Conservation (phyloP, 1,284 basidiomycete species). For the Boletus semigastroideus region DNA sequence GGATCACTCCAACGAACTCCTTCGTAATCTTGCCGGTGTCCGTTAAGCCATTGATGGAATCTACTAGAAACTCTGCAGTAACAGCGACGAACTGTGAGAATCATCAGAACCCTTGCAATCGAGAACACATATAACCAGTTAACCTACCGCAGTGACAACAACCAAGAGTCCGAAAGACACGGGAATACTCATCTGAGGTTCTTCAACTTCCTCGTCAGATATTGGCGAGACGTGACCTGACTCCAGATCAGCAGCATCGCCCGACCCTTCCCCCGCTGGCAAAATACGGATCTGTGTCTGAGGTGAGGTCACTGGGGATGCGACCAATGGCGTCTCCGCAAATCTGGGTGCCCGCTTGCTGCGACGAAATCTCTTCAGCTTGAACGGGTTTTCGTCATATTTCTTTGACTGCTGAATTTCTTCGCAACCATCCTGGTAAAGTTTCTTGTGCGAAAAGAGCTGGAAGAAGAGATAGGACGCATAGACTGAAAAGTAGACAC, state of each 20-base stretch:
- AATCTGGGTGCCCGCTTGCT: slow-evolving; percentile 7
- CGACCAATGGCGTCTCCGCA: neutral
- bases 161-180: slow-evolving; percentile 56
- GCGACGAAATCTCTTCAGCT: slow-evolving; percentile 15
- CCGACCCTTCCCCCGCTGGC: accelerated
- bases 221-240: neutral
- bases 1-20: slow-evolving; percentile 82
- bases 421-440: slow-evolving; percentile 60
- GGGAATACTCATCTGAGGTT: slow-evolving; percentile 56
- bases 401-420: slow-evolving; percentile 25
- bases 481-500: slow-evolving; percentile 52
- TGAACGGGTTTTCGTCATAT: slow-evolving; percentile 33
- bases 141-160: slow-evolving; percentile 62
- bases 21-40: slow-evolving; percentile 53
- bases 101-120: neutral
- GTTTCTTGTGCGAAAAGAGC: slow-evolving; percentile 76
- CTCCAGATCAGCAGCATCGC: slow-evolving; percentile 13
- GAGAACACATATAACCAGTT: neutral
- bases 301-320: slow-evolving; percentile 18
- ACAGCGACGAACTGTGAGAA: slow-evolving; percentile 55
- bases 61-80: slow-evolving; percentile 82
- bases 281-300: neutral
- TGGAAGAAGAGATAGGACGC: slow-evolving; percentile 79
- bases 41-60: slow-evolving; percentile 72
- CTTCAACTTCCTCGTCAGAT: slow-evolving; percentile 46